Evolutionary conservation across 2,329 filamentous ascomycete genomes (phyloP).

Genomic region (Diaporthe aspalathi): DNA sequence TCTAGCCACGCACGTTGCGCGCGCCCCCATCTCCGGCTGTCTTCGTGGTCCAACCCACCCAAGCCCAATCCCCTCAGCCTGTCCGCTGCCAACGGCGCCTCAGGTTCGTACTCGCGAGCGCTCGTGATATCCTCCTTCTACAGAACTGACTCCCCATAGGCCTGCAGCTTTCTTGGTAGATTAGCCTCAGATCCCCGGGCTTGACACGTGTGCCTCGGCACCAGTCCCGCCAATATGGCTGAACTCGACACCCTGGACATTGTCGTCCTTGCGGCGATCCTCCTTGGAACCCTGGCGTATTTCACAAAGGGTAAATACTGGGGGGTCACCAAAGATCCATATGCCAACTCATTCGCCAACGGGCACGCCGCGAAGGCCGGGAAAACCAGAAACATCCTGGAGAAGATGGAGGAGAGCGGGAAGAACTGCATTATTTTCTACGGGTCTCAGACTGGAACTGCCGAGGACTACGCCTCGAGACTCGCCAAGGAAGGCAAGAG

Average conservation of each 20-base stretch:
- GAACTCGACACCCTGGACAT: slow-evolving; percentile 97
- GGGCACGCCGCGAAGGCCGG: slow-evolving; percentile 78
- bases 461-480: slow-evolving; percentile 96
- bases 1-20: no score
- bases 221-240: slow-evolving; percentile 73
- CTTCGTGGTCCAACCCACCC: background rate
- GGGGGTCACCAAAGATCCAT: slow-evolving; percentile 89
- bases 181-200: background rate
- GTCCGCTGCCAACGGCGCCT: background rate
- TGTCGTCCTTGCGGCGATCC: slow-evolving; percentile 85
- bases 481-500: slow-evolving; percentile 98
- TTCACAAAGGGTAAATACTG: slow-evolving; percentile 98
- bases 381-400: slow-evolving; percentile 90
- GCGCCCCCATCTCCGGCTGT: slow-evolving; percentile 16
- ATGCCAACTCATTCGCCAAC: slow-evolving; percentile 79
- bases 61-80: background rate
- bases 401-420: slow-evolving; percentile 94
- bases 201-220: slow-evolving; percentile 24
- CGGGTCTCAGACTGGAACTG: slow-evolving; percentile 97
- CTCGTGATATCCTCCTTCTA: background rate
- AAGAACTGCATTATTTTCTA: slow-evolving; percentile 99
- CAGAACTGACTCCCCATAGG: background rate
- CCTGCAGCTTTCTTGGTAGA: slow-evolving; percentile 1
- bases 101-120: slow-evolving; percentile 9
- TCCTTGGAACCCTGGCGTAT: slow-evolving; percentile 91